Evolutionary conservation across 2,329 filamentous ascomycete genomes (phyloP).

Genomic region (Blastomyces gilchristii): DNA sequence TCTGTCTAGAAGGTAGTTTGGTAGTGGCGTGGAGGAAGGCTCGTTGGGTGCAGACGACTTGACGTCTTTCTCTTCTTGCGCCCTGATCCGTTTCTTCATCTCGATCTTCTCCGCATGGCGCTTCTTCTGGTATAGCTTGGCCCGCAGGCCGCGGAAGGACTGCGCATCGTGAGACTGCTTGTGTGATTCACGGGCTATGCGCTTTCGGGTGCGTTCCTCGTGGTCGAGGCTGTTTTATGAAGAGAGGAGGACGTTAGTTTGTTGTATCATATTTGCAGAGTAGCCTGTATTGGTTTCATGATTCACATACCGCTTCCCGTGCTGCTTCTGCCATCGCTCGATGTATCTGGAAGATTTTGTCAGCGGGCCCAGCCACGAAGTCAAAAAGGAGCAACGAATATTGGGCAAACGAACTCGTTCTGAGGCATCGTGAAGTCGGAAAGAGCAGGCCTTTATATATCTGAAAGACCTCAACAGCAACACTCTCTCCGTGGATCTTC

Average conservation of each 20-base stretch:
- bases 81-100: slow-evolving; percentile 89
- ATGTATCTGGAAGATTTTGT: slow-evolving; percentile 43
- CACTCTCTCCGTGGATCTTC: not conserved
- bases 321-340: slow-evolving; percentile 64
- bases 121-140: slow-evolving; percentile 89
- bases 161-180: slow-evolving; percentile 81
- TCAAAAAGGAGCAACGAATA: slow-evolving; percentile 8
- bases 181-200: slow-evolving; percentile 77
- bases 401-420: slow-evolving; percentile 33
- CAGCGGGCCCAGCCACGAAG: slow-evolving; percentile 8
- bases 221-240: slow-evolving; percentile 53
- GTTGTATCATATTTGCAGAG: not conserved
- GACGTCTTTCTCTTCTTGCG: slow-evolving; percentile 91
- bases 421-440: slow-evolving; percentile 24
- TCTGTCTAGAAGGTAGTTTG: slow-evolving; percentile 90
- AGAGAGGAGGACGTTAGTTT: slow-evolving; percentile 25
- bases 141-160: slow-evolving; percentile 80
- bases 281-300: not conserved
- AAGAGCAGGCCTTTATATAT: not conserved
- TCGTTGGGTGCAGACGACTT: slow-evolving; percentile 71
- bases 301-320: slow-evolving; percentile 38
- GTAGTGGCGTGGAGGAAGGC: slow-evolving; percentile 70
- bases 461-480: not conserved
- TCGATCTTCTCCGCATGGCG: slow-evolving; percentile 96
- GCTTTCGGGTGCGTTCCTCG: slow-evolving; percentile 83